Conservation (phyloP, 148 eudicot genomes). For the Salicornia ramosissima region DNA sequence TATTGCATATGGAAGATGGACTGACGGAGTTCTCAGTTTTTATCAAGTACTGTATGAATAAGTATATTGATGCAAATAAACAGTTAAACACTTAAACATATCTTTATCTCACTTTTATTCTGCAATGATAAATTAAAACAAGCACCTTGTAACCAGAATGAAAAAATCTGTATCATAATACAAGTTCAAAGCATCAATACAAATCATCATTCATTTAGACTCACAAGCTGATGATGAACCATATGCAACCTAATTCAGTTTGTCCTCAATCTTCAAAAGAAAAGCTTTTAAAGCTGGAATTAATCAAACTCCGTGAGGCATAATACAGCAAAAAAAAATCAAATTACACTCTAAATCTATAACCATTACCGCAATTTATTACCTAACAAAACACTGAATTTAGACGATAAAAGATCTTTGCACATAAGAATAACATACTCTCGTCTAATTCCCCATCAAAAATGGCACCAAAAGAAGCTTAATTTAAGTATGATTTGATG, state of each 20-base stretch:
- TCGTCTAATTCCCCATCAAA: background rate
- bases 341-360: background rate
- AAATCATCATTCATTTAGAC: background rate
- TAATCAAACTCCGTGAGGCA: background rate
- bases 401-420: background rate
- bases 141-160: background rate
- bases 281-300: background rate
- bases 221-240: background rate
- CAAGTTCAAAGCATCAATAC: background rate
- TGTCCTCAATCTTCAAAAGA: background rate
- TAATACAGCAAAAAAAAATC: no score
- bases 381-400: background rate
- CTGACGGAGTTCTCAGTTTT: background rate
- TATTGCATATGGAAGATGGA: background rate
- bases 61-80: background rate
- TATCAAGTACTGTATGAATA: background rate
- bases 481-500: background rate
- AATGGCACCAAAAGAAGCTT: background rate
- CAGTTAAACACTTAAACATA: background rate
- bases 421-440: background rate
- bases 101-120: slow-evolving; percentile 1
- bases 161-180: no score
- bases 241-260: background rate
- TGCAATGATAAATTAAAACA: background rate
- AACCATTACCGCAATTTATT: background rate